phyloP scores from a whole-genome alignment of 768 basidiomycete genomes.

The Boletus rex-veris region DNA sequence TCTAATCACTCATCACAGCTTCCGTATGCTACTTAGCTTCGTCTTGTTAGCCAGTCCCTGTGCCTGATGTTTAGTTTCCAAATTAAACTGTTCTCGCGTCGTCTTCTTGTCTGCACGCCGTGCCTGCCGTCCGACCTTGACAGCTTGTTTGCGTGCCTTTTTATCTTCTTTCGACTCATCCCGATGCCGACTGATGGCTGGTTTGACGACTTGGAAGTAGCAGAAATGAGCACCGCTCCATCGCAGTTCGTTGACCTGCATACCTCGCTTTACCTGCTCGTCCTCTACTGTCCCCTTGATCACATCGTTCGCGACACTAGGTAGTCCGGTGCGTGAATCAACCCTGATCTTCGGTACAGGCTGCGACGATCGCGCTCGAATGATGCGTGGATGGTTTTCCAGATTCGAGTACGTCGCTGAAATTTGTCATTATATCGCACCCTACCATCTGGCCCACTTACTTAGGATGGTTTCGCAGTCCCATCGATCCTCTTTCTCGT shows the following conservation, averaged over 20 bases:
- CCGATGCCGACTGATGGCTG: conserved; percentile 66
- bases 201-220: conserved; percentile 14
- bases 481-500: conserved; percentile 75
- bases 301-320: conserved; percentile 41
- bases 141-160: conserved; percentile 64
- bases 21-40: conserved; percentile 22
- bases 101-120: conserved; percentile 67
- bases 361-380: conserved; percentile 59
- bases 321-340: conserved; percentile 77
- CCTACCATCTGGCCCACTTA: conserved; percentile 38
- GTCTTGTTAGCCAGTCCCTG: conserved; percentile 45
- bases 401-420: conserved; percentile 94
- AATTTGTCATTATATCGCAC: conserved; percentile 8
- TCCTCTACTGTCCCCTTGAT: conserved; percentile 13
- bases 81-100: conserved; percentile 58
- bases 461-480: conserved; percentile 96
- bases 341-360: conserved; percentile 62
- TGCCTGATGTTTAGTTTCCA: conserved; percentile 62
- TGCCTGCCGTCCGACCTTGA: conserved; percentile 61
- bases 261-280: conserved; percentile 28
- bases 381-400: conserved; percentile 93
- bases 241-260: neutral
- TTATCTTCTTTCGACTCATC: conserved; percentile 76
- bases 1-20: conserved; percentile 12
- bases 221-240: neutral